Evolutionary conservation across 2,329 filamentous ascomycete genomes (phyloP).

Genomic region (Fusarium citri): DNA sequence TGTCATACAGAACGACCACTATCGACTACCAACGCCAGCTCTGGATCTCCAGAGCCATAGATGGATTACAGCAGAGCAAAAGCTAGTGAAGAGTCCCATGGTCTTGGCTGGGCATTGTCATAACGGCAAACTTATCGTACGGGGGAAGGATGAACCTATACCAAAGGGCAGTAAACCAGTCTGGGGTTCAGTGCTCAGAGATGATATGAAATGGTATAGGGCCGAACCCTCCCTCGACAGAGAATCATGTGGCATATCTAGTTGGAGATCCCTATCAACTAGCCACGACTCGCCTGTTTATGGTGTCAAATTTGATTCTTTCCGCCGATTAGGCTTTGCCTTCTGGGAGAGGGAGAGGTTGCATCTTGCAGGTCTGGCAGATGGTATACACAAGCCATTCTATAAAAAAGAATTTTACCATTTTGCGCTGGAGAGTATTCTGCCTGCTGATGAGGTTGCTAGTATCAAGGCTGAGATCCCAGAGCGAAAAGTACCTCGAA

Average conservation of each 20-base stretch:
- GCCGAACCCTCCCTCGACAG: accelerated
- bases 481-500: too few relatives aligned
- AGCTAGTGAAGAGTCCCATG: too few relatives aligned
- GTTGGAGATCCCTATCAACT: neutral
- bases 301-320: neutral
- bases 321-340: neutral
- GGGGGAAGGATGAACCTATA: too few relatives aligned
- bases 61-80: neutral
- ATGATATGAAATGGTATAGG: too few relatives aligned
- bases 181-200: accelerated
- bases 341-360: neutral
- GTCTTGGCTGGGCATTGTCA: too few relatives aligned
- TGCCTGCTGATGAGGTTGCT: neutral
- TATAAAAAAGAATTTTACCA: neutral
- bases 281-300: neutral
- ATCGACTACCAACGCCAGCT: neutral
- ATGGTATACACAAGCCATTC: neutral
- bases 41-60: accelerated
- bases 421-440: neutral
- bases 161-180: too few relatives aligned
- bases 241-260: too few relatives aligned
- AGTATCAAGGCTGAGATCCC: neutral
- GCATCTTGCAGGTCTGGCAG: neutral
- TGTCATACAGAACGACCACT: neutral
- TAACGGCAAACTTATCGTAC: too few relatives aligned